Evolutionary conservation across 2,329 filamentous ascomycete species (phyloP).

Genomic region (Remersonia thermophila): DNA sequence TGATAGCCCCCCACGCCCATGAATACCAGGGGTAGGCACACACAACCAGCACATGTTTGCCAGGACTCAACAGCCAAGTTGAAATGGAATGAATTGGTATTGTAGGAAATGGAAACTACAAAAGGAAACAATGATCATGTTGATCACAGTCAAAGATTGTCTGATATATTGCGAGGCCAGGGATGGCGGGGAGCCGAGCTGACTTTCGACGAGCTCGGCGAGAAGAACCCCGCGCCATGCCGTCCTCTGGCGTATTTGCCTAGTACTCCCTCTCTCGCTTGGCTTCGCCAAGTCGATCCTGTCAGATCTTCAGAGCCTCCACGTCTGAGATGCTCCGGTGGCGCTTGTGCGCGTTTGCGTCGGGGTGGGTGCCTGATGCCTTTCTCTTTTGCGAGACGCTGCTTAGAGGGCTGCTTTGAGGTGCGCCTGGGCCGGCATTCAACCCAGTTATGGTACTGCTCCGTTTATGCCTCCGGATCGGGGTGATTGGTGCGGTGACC

Average conservation of each 20-base stretch:
- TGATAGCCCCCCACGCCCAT: too few species aligned
- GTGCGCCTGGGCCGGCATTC: constrained; percentile 14
- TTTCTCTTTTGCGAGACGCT: constrained; percentile 42
- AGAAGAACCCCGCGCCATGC: constrained; percentile 21
- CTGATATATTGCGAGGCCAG: constrained; percentile 27
- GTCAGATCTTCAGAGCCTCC: constrained; percentile 33
- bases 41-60: too few species aligned
- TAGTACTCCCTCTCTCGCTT: constrained; percentile 8
- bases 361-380: constrained; percentile 27
- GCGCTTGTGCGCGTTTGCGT: constrained; percentile 37
- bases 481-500: constrained; percentile 56
- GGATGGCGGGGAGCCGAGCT: constrained; percentile 22
- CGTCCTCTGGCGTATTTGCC: constrained; percentile 34
- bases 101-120: background rate
- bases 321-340: constrained; percentile 49
- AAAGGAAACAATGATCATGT: constrained; percentile 1
- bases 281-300: background rate
- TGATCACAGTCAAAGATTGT: constrained; percentile 1
- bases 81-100: background rate
- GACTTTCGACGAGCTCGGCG: constrained; percentile 6
- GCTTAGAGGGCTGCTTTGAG: constrained; percentile 38
- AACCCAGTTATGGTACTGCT: constrained; percentile 18
- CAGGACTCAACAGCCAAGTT: too few species aligned
- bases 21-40: too few species aligned
- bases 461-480: constrained; percentile 47